phyloP scores from a whole-genome alignment of 2,329 filamentous ascomycete genomes.

The Cladosporium sp. region DNA sequence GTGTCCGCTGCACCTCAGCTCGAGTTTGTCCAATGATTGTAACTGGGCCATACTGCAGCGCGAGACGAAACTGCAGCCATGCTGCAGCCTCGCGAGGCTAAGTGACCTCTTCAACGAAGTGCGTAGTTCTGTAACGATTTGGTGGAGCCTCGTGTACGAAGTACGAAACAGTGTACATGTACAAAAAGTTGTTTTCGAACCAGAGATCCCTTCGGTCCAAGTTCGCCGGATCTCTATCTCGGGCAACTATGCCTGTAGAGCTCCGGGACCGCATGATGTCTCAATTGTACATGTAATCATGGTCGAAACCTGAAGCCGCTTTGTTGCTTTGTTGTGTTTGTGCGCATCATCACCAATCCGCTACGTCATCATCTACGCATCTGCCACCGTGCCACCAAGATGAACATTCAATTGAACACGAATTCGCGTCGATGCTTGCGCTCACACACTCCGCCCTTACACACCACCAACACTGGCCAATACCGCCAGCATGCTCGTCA shows the following conservation, averaged over 20 bases:
- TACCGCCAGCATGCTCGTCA: conserved; percentile 19
- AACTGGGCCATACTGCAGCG: neutral
- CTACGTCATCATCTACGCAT: neutral
- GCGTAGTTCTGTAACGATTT: neutral
- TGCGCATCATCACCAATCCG: neutral
- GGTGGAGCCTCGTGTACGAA: neutral
- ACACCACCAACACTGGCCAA: neutral
- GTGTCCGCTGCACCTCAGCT: neutral
- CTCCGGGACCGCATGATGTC: neutral
- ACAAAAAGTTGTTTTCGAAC: neutral
- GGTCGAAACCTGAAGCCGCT: neutral
- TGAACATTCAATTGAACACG: neutral
- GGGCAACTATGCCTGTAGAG: neutral
- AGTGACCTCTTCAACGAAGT: neutral
- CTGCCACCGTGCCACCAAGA: neutral
- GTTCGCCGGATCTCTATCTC: neutral
- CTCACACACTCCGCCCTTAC: neutral
- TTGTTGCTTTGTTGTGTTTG: neutral
- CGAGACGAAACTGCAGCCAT: neutral
- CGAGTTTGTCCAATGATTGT: neutral
- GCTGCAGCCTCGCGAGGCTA: neutral
- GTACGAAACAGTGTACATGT: neutral
- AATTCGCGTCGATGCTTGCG: neutral
- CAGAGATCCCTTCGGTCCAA: neutral
- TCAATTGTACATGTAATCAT: neutral